Evolutionary conservation across 225 moss, liverwort and hornwort species (phyloP).

Genomic region (Bryum argenteum): DNA sequence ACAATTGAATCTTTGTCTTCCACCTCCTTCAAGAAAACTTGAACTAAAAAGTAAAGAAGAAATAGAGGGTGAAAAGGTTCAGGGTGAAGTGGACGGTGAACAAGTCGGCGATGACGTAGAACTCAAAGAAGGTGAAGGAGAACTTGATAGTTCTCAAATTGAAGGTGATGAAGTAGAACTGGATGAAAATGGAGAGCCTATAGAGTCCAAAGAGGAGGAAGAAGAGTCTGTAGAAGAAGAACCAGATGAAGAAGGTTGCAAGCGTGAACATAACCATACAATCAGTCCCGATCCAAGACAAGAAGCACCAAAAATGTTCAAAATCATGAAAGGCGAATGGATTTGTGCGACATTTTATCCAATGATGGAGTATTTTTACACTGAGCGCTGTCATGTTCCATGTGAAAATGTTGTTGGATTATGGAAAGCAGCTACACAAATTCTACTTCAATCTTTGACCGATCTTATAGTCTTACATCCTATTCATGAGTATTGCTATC

Average conservation of each 20-base stretch:
- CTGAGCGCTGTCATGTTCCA: constrained; percentile 41
- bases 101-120: background rate
- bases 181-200: background rate
- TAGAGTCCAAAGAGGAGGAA: background rate
- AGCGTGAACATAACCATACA: constrained; percentile 8
- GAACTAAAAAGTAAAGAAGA: background rate
- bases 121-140: background rate
- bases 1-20: constrained; percentile 40
- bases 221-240: constrained; percentile 21
- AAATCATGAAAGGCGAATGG: constrained; percentile 46
- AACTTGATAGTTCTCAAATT: background rate
- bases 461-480: constrained; percentile 58
- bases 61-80: background rate
- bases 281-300: background rate
- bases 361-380: constrained; percentile 44
- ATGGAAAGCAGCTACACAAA: constrained; percentile 58
- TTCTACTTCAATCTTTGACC: constrained; percentile 63
- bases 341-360: constrained; percentile 40
- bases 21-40: constrained; percentile 5
- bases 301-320: constrained; percentile 4
- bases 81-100: background rate
- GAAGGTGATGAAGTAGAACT: background rate
- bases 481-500: constrained; percentile 48
- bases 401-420: constrained; percentile 58
- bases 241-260: background rate